Conservation (phyloP, 768 basidiomycete genomes). For the Pleurotus giganteus region DNA sequence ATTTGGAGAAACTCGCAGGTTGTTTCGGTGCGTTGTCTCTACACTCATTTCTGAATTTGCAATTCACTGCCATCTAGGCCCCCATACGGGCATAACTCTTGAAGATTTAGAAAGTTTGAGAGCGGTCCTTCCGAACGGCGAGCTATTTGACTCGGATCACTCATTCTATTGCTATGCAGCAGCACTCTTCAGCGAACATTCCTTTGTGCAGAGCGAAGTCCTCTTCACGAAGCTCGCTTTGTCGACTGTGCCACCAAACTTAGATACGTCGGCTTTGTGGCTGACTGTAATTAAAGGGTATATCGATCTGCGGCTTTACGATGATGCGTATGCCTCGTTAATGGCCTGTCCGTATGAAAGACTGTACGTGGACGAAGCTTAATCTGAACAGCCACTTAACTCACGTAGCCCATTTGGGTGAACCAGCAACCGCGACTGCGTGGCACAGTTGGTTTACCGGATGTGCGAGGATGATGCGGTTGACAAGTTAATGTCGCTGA, state of each 20-base stretch:
- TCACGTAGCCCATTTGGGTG: conserved; percentile 13
- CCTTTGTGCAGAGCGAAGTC: conserved; percentile 59
- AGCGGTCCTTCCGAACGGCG: conserved; percentile 56
- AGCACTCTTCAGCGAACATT: conserved; percentile 65
- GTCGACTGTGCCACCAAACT: conserved; percentile 53
- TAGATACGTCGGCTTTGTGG: conserved; percentile 74
- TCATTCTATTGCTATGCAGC: conserved; percentile 78
- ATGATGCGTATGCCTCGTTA: conserved; percentile 84
- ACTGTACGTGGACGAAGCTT: conserved; percentile 54
- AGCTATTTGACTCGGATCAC: conserved; percentile 58
- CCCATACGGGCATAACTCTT: conserved; percentile 45
- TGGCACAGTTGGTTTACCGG: conserved; percentile 78
- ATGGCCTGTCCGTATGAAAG: conserved; percentile 72
- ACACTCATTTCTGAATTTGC: conserved; percentile 11
- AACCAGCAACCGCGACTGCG: conserved; percentile 75
- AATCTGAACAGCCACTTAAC: not conserved
- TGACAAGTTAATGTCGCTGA: conserved; percentile 73
- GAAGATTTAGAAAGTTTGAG: conserved; percentile 67
- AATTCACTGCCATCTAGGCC: conserved; percentile 30
- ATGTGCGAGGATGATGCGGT: conserved; percentile 92
- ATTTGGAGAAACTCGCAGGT: conserved; percentile 74
- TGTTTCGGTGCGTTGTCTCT: conserved; percentile 61
- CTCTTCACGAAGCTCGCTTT: conserved; percentile 79
- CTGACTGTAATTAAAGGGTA: conserved; percentile 72
- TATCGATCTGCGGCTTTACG: conserved; percentile 70